phyloP scores from a whole-genome alignment of 176 grass and related monocot genomes.

The Ampelocalamus luodianensis region DNA sequence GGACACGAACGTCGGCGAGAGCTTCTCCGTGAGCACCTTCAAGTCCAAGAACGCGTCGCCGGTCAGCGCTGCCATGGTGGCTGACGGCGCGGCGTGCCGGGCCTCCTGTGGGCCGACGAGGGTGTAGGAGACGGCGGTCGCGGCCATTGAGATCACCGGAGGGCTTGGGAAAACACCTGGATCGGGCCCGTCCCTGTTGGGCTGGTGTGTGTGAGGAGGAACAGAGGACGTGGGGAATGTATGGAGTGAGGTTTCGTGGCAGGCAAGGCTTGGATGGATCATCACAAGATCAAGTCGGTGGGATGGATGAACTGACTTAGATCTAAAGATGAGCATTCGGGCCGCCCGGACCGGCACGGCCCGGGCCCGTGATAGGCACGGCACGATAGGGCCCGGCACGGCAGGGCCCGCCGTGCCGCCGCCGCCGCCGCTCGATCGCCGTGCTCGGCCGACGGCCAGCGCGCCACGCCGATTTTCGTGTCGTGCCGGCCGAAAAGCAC shows the following conservation, averaged over 20 bases:
- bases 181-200: no score
- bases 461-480: no score
- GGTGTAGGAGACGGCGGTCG: slow-evolving; percentile 4
- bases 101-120: slow-evolving; percentile 70
- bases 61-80: background rate
- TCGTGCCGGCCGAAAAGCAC: no score
- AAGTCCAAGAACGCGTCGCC: slow-evolving; percentile 30
- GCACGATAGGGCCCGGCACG: no score
- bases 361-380: no score
- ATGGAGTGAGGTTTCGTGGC: slow-evolving; percentile 51
- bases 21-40: slow-evolving; percentile 58
- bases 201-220: background rate
- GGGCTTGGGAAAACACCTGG: background rate
- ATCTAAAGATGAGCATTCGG: no score
- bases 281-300: slow-evolving; percentile 12
- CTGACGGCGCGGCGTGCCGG: background rate
- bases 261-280: slow-evolving; percentile 37
- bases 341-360: no score
- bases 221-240: background rate
- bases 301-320: slow-evolving; percentile 4
- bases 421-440: no score
- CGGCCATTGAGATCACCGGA: background rate
- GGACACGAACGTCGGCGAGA: slow-evolving; percentile 61
- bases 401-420: no score
- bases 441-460: no score